Conservation (phyloP, 2,329 filamentous ascomycete genomes). For the Penicillium sp. region DNA sequence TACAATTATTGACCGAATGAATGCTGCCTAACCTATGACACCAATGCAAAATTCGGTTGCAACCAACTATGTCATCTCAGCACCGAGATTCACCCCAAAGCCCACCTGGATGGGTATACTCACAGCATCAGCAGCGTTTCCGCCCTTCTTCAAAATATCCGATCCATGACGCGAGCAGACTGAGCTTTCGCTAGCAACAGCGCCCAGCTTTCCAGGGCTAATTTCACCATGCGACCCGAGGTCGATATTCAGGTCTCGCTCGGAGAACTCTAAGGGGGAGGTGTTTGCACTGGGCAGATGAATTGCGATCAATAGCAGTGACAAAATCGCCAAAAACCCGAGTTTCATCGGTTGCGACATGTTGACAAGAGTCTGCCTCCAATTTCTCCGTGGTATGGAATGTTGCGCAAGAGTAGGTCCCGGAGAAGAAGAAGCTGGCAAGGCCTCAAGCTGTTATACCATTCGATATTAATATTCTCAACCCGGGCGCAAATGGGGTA, state of each 20-base stretch:
- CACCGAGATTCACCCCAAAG: background rate
- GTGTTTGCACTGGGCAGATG: slow-evolving; percentile 25
- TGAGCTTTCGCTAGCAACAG: slow-evolving; percentile 67
- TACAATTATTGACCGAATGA: background rate
- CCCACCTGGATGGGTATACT: slow-evolving; percentile 23
- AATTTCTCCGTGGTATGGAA: slow-evolving; percentile 1
- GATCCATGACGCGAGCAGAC: slow-evolving; percentile 70
- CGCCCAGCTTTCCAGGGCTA: slow-evolving; percentile 50
- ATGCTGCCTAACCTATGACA: slow-evolving; percentile 55
- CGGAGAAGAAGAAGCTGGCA: background rate
- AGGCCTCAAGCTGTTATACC: slow-evolving; percentile 17
- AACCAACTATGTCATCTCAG: slow-evolving; percentile 53
- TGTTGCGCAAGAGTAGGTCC: background rate
- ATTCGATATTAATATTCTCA: slow-evolving; percentile 3
- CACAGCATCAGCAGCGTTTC: slow-evolving; percentile 73
- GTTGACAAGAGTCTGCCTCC: background rate
- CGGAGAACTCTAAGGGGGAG: slow-evolving; percentile 22
- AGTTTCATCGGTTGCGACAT: slow-evolving; percentile 22
- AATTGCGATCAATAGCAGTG: slow-evolving; percentile 23
- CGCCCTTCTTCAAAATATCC: slow-evolving; percentile 60
- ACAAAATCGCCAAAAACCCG: slow-evolving; percentile 19
- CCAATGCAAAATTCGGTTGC: slow-evolving; percentile 74
- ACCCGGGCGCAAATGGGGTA: background rate
- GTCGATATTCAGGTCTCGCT: background rate
- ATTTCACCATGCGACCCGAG: slow-evolving; percentile 32